Evolutionary conservation across 306 rosid genomes (phyloP), one percentile per base, ranked within the genome.

Genomic region (Echinosophora koreensis): DNA sequence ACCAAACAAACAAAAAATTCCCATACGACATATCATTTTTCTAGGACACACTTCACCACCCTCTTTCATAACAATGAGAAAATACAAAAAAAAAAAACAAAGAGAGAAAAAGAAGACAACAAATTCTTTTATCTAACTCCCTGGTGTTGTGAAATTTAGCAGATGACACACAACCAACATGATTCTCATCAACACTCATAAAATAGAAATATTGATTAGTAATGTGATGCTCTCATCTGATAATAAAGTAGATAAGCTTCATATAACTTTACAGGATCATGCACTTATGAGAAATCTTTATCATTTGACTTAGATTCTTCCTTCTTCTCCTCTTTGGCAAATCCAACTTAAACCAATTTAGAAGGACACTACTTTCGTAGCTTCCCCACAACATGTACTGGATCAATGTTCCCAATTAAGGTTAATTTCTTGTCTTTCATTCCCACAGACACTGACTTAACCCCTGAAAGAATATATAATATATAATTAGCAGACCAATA

Each of bases 301-400:
- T 66, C 75, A 1, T 81, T 74, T 17, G 32, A 2, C 60, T 78
- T 78, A 50, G 77, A 12, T 0, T 72, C 88, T 16, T 81, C 86
- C 61, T 83, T 71, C 88, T 90, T 86, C 70, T 87, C 90, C 49
- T 82, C 87, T 56, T 93, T 82, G 9, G 83, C 76, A 4, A 87
- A 86, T 30, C 85, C 98, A 11, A 93, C 92, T 0, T 91, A 91
- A 27, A 88, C n/a, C 44, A 91, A 66, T 0, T 88, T 83, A 6
- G 90, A 30, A 0, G 0, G 9, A 62, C 87, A 88, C 14, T 64
- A 54, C 83, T 90, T 92, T 72, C 90, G 70, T 82, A 92, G 61
- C 60, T 86, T 92, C 54, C 71, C 52, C 60, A 82, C 92, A 49
- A 85, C 76, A 14, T 13, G 0, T 8, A 92, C 88, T 2, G 97